These are phyloP conservation scores for Zygosaccharomyces sapae DNA, from an alignment of 1,139 yeast species.

Conservation along the genomic window DNA sequence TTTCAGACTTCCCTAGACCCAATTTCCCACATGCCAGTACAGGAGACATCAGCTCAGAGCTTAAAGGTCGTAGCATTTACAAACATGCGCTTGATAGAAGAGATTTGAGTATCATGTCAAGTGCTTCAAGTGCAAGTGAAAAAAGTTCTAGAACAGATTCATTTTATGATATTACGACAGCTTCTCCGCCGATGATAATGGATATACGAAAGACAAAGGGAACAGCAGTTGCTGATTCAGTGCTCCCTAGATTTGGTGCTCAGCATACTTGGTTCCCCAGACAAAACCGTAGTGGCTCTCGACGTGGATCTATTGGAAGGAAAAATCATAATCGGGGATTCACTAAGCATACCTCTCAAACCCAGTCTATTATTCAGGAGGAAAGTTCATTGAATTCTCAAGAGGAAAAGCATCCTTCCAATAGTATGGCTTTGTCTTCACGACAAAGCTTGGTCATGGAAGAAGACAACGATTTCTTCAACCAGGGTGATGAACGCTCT, in stretches of 20 bases:
- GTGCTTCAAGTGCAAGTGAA: constrained; percentile 42
- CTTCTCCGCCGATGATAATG: constrained; percentile 27
- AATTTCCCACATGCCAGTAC: constrained; percentile 17
- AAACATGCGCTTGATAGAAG: constrained; percentile 29
- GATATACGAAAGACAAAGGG: constrained; percentile 22
- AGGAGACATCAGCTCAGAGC: constrained; percentile 17
- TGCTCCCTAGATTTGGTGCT: constrained; percentile 28
- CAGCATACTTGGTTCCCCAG: constrained; percentile 35
- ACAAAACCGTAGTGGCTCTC: constrained; percentile 44
- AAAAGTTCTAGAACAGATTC: constrained; percentile 41
- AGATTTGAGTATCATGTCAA: constrained; percentile 38
- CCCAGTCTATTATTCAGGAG: constrained; percentile 33
- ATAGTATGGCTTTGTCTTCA: constrained; percentile 1
- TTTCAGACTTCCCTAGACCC: constrained; percentile 15
- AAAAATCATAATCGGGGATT: constrained; percentile 17
- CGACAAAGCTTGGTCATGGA: constrained; percentile 9
- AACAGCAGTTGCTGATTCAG: constrained; percentile 27
- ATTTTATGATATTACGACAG: constrained; percentile 39
- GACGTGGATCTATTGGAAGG: constrained; percentile 30
- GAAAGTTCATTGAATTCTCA: constrained; percentile 32
- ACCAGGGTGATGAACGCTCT: constrained; percentile 13
- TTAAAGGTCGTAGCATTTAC: constrained; percentile 6
- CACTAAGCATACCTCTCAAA: constrained; percentile 1
- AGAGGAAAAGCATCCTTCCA: constrained; percentile 17
- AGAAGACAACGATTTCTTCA: constrained; percentile 16